A percentile compares a stretch with the other conserved stretches of the same genome.
Evolutionary conservation across 306 rosid species (phyloP).

Genomic region (Dalbergia oliveri): DNA sequence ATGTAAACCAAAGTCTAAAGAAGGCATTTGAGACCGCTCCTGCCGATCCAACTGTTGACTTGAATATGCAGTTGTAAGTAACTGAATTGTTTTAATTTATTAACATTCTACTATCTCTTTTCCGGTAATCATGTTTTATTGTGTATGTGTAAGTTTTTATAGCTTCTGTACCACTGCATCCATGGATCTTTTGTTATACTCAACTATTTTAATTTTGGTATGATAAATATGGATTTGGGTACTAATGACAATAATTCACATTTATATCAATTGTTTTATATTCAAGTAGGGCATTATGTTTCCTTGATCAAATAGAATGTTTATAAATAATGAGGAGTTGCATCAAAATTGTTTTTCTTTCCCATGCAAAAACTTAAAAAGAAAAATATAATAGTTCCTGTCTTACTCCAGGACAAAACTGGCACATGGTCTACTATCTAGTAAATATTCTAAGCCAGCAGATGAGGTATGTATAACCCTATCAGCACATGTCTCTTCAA

Average conservation of each 20-base stretch:
- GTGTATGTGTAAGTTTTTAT: background rate
- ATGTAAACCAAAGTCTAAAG: slow-evolving; percentile 60
- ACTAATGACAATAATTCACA: background rate
- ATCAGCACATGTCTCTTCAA: slow-evolving; percentile 17
- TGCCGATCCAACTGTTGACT: slow-evolving; percentile 95
- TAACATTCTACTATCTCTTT: slow-evolving; percentile 1
- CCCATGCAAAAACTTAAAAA: background rate
- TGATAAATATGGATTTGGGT: slow-evolving; percentile 14
- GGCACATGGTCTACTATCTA: slow-evolving; percentile 87
- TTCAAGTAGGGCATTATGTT: slow-evolving; percentile 7
- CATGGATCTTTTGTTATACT: background rate
- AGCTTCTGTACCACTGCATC: slow-evolving; percentile 1
- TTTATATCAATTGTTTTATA: background rate
- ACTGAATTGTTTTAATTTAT: slow-evolving; percentile 2
- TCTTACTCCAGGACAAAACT: slow-evolving; percentile 72
- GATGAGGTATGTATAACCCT: slow-evolving; percentile 57
- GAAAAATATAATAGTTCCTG: slow-evolving; percentile 37
- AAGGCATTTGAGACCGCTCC: slow-evolving; percentile 78
- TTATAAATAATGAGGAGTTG: slow-evolving; percentile 5
- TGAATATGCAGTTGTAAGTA: slow-evolving; percentile 82
- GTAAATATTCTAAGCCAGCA: slow-evolving; percentile 81
- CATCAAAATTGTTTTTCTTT: background rate
- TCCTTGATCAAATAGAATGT: slow-evolving; percentile 11
- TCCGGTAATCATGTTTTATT: slow-evolving; percentile 19
- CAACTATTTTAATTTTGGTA: slow-evolving; percentile 5